Percentiles rank a stretch among this genome's conserved stretches.
Conservation (phyloP, 768 basidiomycete species). For the Clitopilus passeckerianus region DNA sequence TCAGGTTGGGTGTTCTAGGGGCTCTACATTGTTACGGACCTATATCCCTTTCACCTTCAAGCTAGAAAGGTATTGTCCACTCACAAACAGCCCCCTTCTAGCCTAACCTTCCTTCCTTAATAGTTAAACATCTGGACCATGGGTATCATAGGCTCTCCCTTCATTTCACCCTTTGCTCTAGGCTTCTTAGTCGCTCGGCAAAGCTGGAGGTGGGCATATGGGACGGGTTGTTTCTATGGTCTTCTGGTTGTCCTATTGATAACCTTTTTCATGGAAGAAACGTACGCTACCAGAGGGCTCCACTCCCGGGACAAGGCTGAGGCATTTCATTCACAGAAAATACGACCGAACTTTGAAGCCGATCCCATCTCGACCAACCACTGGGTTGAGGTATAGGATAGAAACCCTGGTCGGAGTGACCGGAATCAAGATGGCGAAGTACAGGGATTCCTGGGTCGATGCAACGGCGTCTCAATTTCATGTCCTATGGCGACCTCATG, state of each 20-base stretch:
- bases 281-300: conserved; percentile 30
- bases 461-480: conserved; percentile 40
- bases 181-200: conserved; percentile 62
- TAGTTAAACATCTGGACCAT: conserved; percentile 71
- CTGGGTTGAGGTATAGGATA: conserved; percentile 44
- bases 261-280: conserved; percentile 59
- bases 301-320: too few relatives aligned
- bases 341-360: conserved; percentile 57
- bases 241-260: conserved; percentile 52
- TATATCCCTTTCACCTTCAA: conserved; percentile 58
- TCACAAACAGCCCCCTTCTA: not conserved
- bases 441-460: conserved; percentile 45
- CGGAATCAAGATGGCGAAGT: conserved; percentile 51
- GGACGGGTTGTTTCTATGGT: conserved; percentile 57
- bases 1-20: conserved; percentile 19
- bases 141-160: conserved; percentile 65
- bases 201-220: conserved; percentile 64
- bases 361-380: conserved; percentile 35
- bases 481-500: conserved; percentile 61
- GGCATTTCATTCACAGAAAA: conserved; percentile 30
- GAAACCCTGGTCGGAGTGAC: conserved; percentile 63
- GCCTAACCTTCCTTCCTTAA: too few relatives aligned
- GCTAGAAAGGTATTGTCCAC: conserved; percentile 37
- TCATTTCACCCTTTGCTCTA: conserved; percentile 60
- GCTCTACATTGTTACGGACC: conserved; percentile 45